Conservation (phyloP, 345 rosid species). For the Hibiscus tridactylites region DNA sequence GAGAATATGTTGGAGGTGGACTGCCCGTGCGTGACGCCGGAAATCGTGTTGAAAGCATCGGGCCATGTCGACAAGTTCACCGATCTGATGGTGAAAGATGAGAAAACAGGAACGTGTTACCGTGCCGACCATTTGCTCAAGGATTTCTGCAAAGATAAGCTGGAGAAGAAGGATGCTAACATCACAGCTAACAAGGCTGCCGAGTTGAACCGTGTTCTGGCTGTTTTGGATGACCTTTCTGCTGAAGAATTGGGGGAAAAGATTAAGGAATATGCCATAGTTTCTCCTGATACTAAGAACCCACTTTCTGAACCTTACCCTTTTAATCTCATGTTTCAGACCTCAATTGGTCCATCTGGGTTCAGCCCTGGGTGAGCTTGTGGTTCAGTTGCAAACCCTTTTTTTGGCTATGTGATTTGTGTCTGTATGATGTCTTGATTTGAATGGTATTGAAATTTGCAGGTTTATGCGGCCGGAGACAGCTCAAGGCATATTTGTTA, state of each 20-base stretch:
- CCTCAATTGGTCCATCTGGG: constrained; percentile 94
- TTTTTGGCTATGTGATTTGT: background rate
- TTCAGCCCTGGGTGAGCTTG: constrained; percentile 51
- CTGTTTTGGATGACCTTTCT: constrained; percentile 72
- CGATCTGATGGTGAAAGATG: constrained; percentile 95
- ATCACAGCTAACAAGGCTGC: constrained; percentile 63
- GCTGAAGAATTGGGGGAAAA: constrained; percentile 69
- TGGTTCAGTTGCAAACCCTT: background rate
- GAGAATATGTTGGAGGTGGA: constrained; percentile 93
- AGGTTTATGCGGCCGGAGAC: constrained; percentile 99
- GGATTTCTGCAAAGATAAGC: constrained; percentile 77
- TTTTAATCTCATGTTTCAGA: constrained; percentile 89
- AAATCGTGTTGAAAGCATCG: constrained; percentile 84
- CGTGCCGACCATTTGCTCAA: constrained; percentile 92
- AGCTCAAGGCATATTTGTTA: constrained; percentile 95
- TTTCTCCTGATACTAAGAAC: constrained; percentile 75
- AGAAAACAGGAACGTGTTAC: constrained; percentile 67
- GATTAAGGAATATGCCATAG: constrained; percentile 69
- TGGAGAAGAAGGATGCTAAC: constrained; percentile 72
- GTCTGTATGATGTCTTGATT: background rate
- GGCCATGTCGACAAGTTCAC: constrained; percentile 97
- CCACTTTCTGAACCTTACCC: constrained; percentile 85
- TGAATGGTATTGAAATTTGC: constrained; percentile 6
- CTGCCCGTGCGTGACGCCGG: constrained; percentile 94
- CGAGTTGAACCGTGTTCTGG: constrained; percentile 68